These are phyloP conservation scores for Penicillium fuscoglaucum DNA, from an alignment of 2,329 filamentous ascomycete genomes.

Conservation along the genomic window DNA sequence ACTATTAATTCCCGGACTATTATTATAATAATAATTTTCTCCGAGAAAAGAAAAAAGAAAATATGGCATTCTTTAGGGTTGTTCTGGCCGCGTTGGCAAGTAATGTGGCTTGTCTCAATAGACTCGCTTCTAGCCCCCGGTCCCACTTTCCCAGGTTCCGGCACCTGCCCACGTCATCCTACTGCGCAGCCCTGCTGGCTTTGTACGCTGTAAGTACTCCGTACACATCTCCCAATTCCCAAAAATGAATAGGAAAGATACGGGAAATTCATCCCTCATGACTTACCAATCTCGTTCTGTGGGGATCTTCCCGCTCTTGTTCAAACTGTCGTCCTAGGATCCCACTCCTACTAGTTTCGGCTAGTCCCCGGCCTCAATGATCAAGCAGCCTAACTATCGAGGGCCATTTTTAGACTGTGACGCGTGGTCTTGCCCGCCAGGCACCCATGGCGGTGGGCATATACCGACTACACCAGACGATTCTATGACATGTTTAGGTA, in stretches of 20 bases:
- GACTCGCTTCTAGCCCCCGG: background rate
- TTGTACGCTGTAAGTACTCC: background rate
- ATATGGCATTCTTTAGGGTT: background rate
- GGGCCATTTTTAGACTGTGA: background rate
- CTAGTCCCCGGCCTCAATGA: background rate
- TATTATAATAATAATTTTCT: background rate
- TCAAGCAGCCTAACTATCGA: background rate
- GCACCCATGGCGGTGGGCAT: background rate
- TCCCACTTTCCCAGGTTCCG: conserved; percentile 5
- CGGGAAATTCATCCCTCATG: background rate
- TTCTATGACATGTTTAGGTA: background rate
- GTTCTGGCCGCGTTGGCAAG: conserved; percentile 1
- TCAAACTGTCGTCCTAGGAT: background rate
- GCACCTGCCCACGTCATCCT: conserved; percentile 5
- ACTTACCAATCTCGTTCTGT: background rate
- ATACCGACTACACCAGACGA: background rate
- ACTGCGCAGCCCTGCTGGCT: background rate
- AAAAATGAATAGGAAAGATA: background rate
- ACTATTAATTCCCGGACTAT: background rate
- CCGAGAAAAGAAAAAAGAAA: background rate
- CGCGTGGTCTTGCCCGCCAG: background rate
- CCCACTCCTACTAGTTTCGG: background rate
- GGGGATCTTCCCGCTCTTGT: background rate
- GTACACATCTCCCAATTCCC: background rate
- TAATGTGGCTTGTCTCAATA: background rate